A percentile compares a stretch with the other conserved stretches of the same genome.
phyloP scores from a whole-genome alignment of 345 rosid species.

The Carallia pectinifolia region DNA sequence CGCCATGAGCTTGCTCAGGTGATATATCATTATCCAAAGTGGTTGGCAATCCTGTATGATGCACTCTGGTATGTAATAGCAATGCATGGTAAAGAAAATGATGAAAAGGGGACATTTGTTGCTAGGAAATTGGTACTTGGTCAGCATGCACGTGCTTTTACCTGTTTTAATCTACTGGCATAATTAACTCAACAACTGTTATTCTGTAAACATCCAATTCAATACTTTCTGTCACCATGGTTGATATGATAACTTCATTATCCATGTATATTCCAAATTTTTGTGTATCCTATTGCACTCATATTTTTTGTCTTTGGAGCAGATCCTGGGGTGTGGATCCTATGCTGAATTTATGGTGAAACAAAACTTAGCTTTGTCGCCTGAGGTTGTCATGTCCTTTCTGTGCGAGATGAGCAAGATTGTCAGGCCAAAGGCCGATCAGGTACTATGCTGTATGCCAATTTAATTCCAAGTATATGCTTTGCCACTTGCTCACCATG shows the following conservation, averaged over 20 bases:
- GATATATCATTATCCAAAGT: conserved; percentile 12
- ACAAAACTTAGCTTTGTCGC: conserved; percentile 82
- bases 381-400: conserved; percentile 70
- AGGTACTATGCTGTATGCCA: conserved; percentile 43
- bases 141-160: too few relatives aligned
- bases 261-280: too few relatives aligned
- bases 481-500: neutral
- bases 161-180: too few relatives aligned
- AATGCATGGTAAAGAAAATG: too few relatives aligned
- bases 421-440: conserved; percentile 69
- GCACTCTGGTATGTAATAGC: neutral
- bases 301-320: conserved; percentile 17
- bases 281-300: neutral
- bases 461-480: conserved; percentile 4
- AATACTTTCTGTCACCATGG: too few relatives aligned
- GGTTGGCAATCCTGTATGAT: conserved; percentile 1
- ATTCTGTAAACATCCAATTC: too few relatives aligned
- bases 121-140: too few relatives aligned
- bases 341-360: conserved; percentile 68
- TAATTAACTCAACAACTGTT: too few relatives aligned
- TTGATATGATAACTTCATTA: too few relatives aligned
- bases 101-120: too few relatives aligned
- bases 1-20: conserved; percentile 95
- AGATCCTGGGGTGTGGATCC: conserved; percentile 75
- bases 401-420: conserved; percentile 75